Base-by-base conservation (phyloP, 2,329 filamentous ascomycete genomes). In the Ceratocystis destructans region DNA sequence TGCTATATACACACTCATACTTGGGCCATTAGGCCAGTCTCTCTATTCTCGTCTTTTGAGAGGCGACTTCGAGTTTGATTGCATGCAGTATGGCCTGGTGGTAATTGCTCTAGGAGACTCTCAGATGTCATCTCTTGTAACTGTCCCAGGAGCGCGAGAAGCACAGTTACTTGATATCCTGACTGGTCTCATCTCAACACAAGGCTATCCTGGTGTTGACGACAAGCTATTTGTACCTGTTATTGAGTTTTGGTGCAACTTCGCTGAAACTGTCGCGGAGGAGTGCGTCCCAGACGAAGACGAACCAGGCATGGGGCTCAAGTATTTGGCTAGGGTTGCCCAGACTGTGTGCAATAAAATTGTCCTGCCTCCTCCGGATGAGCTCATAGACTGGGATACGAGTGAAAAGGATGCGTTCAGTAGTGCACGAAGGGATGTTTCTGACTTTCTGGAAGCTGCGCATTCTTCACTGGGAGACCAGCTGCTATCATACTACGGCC, bases 241-340 rank as follows among this genome's bases (percentile, higher is more conserved):
- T 0, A 79, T 93, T 15, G 89, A 94, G 71, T 93, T 94, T 73
- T 94, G 90, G 89, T 87, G 83, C 20, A 86, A 83, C 0, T 90
- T 87, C 72, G 83, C 89, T 5, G 89, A 91, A 74, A 82, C 83
- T 12, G 79, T 85, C 77, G 82, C 79, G 68, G 87, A 85, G 72
- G 78, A 76, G 8, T 76, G 82, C 59, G 83, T 79, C 68, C 79
- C 80, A 1, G 78, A 80, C 28, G 75, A 76, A 4, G 77, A 80
- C 28, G 75, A 76, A 3, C 72, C 75, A 3, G 75, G 77, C 45
- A 17, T 33, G 22, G 59, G 59, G 28, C 41, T 68, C 15, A 65
- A 65, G 46, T 68, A 65, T 45, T 41, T 68, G 17, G 66, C 66
- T 8, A 68, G 84, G 69, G 86, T 83, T 1, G 80, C 89, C 10